These are phyloP conservation scores for Trichoderma endophyticum DNA, from an alignment of 2,329 filamentous ascomycete species.

Conservation along the genomic window DNA sequence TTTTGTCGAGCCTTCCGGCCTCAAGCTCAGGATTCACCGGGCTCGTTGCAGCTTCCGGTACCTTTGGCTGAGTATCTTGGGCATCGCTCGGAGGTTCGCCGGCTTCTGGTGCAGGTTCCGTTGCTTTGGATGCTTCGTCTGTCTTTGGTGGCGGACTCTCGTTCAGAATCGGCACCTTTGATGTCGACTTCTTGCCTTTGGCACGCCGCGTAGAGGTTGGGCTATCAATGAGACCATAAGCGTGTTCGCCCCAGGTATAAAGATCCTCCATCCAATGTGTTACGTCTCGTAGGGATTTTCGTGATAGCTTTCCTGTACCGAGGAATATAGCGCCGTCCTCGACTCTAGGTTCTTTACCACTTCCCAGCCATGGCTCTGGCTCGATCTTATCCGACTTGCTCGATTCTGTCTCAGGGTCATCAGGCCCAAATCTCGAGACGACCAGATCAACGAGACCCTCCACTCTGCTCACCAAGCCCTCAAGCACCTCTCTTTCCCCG, in stretches of 20 bases:
- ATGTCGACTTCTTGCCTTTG: conserved; percentile 35
- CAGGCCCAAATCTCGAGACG: conserved; percentile 77
- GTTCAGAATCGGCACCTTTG: conserved; percentile 18
- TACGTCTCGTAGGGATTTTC: conserved; percentile 67
- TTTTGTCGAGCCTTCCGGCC: conserved; percentile 42
- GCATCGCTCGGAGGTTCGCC: background rate
- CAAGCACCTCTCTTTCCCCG: conserved; percentile 87
- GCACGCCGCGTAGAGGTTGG: conserved; percentile 62
- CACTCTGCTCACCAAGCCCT: conserved; percentile 76
- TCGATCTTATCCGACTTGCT: conserved; percentile 24
- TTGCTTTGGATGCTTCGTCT: background rate
- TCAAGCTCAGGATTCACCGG: background rate
- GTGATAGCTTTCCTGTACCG: conserved; percentile 70
- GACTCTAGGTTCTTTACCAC: conserved; percentile 61
- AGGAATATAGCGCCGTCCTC: conserved; percentile 86
- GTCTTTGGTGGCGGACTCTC: conserved; percentile 9
- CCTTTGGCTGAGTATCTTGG: background rate
- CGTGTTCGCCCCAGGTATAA: conserved; percentile 76
- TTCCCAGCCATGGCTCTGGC: conserved; percentile 64
- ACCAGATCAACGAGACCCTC: conserved; percentile 85
- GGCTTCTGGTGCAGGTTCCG: background rate
- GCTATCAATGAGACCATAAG: conserved; percentile 82
- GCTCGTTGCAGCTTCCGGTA: background rate
- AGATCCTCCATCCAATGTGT: conserved; percentile 87
- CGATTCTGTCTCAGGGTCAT: conserved; percentile 30